phyloP scores from a whole-genome alignment of 1,139 yeast genomes.

The Diutina rugosa region DNA sequence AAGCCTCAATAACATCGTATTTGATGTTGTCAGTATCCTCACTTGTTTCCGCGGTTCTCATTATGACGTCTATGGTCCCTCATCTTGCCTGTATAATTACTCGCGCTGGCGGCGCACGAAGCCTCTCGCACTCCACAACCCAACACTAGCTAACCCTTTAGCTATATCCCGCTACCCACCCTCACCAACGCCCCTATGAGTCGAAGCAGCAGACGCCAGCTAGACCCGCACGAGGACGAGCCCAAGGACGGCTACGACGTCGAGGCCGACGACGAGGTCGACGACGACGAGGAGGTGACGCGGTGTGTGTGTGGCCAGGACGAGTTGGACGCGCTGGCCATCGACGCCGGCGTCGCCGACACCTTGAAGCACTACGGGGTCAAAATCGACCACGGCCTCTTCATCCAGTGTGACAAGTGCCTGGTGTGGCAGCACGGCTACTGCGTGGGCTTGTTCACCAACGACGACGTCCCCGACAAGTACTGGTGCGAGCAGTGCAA shows the following conservation, averaged over 20 bases:
- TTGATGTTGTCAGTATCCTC: too few relatives aligned
- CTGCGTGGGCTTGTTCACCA: conserved; percentile 74
- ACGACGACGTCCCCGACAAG: conserved; percentile 74
- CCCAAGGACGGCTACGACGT: conserved; percentile 10
- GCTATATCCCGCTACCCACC: background rate
- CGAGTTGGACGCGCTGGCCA: conserved; percentile 34
- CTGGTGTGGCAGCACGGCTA: conserved; percentile 96
- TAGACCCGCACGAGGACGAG: conserved; percentile 4
- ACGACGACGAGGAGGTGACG: conserved; percentile 57
- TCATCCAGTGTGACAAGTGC: conserved; percentile 85
- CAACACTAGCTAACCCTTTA: background rate
- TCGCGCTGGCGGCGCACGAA: too few relatives aligned
- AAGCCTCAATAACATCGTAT: too few relatives aligned
- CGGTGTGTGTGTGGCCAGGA: conserved; percentile 81
- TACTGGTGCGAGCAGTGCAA: conserved; percentile 89
- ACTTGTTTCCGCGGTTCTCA: too few relatives aligned
- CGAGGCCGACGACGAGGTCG: conserved; percentile 8
- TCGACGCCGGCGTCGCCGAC: conserved; percentile 26
- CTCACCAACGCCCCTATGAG: background rate
- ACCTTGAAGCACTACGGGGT: conserved; percentile 42
- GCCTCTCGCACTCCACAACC: background rate
- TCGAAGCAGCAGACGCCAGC: conserved; percentile 1
- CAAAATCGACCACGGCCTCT: conserved; percentile 63
- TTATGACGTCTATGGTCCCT: too few relatives aligned
- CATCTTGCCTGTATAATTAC: too few relatives aligned